Evolutionary conservation across 805 yeast genomes (phyloP), one percentile per base, ranked within the genome.

Genomic region (Wickerhamomyces queroliae): DNA sequence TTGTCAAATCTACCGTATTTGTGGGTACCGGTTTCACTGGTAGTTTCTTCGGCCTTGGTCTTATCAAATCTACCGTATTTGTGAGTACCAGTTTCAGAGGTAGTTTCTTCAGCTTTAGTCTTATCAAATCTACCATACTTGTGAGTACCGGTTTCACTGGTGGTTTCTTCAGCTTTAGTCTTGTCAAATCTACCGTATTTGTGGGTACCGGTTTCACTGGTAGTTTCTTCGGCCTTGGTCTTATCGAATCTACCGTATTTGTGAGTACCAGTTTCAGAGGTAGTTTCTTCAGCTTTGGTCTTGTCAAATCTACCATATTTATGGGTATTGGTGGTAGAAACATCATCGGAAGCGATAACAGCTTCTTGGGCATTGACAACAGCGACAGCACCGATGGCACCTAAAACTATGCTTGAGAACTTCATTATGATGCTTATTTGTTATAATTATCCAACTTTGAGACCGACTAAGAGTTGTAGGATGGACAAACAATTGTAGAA

Each of bases 21-120:
- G 66, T 77, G 83, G 39, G 83, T 77, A 45, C 72, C 74, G 42
- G 72, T 59, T 16, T 61, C 17, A 44, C 54, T 50, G 7, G 70
- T 45, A 18, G 58, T 47, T 6, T 61, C 49, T 46, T 70, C 69
- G 4, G 52, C 45, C 36, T 39, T 41, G 40, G 72, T 67, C 52
- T 68, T 70, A 67, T 76, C 66, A 53, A 76, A 76, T 54, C 68
- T 68, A 48, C 85, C 85, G 48, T 66, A 66, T 45, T 60, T 70
- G 66, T 78, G 83, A 40, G 84, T 78, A 46, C 74, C 74, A 42
- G 70, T 58, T 20, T 51, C 50, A 10, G 67, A 45, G 18, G 59
- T 46, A 11, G 63, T 70, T 21, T 25, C 48, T 47, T 70, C 70
- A 6, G 50, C 40, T 34, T 35, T 41, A 41, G 69, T 64, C 50